These are phyloP conservation scores for Tuber magnatum DNA, from an alignment of 495 filamentous ascomycete genomes.

Conservation along the genomic window DNA sequence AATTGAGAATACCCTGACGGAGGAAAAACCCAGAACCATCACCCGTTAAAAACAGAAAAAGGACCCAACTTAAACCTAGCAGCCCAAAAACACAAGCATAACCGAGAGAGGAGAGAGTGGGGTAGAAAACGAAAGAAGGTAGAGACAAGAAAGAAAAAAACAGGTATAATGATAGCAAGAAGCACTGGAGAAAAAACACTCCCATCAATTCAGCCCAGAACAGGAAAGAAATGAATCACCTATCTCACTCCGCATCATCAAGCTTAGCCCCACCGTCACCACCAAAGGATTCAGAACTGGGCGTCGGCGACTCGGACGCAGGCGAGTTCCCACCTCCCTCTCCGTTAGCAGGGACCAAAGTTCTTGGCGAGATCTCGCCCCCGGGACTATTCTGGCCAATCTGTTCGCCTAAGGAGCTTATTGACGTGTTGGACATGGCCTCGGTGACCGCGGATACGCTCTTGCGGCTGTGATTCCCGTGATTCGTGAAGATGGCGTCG, in stretches of 20 bases:
- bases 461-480: constrained; percentile 31
- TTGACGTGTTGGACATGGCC: constrained; percentile 30
- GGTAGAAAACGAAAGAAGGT: not conserved
- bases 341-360: constrained; percentile 10
- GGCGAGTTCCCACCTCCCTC: constrained; percentile 15
- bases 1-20: not conserved
- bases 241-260: not conserved
- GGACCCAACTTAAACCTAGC: not conserved
- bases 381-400: constrained; percentile 8
- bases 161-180: not conserved
- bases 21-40: not conserved
- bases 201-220: not conserved
- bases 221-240: not conserved
- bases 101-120: not conserved
- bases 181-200: not conserved
- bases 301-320: constrained; percentile 26
- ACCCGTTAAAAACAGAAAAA: not conserved
- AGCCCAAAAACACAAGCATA: constrained; percentile 1
- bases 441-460: constrained; percentile 29
- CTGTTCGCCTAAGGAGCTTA: constrained; percentile 26
- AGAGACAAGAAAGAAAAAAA: not conserved
- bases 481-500: constrained; percentile 22
- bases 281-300: constrained; percentile 15
- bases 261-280: not conserved
- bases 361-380: constrained; percentile 25